Evolutionary conservation across 1,284 basidiomycete genomes (phyloP).

Genomic region (Tranzscheliella williamsii): DNA sequence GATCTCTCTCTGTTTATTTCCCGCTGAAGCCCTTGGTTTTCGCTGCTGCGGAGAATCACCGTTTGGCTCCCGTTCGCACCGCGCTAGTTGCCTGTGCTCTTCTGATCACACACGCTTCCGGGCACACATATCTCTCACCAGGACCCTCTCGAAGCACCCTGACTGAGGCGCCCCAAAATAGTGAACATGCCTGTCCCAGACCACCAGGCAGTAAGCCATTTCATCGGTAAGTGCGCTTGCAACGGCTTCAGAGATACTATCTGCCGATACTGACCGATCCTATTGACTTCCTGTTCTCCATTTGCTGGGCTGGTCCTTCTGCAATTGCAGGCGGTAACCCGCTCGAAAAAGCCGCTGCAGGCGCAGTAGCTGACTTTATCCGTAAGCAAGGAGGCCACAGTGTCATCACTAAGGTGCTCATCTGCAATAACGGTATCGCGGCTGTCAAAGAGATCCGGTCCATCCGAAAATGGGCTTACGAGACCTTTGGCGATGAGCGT

Average conservation of each 20-base stretch:
- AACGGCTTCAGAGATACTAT: no score
- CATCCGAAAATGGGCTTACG: constrained; percentile 99
- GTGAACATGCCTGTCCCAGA: constrained; percentile 44
- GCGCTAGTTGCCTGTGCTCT: no score
- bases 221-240: constrained; percentile 51
- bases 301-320: no score
- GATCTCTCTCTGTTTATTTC: no score
- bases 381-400: constrained; percentile 90
- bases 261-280: no score
- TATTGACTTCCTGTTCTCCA: no score
- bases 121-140: no score
- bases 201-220: constrained; percentile 52
- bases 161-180: background rate
- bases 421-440: constrained; percentile 77
- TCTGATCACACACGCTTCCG: no score
- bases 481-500: constrained; percentile 94
- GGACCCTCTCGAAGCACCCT: no score
- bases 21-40: no score
- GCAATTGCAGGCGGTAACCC: constrained; percentile 89
- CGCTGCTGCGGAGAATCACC: no score
- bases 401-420: constrained; percentile 89
- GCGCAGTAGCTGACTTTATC: constrained; percentile 87
- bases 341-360: constrained; percentile 77
- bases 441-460: constrained; percentile 99
- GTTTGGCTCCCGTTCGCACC: no score